Evolutionary conservation across 2,329 filamentous ascomycete species (phyloP).

Genomic region (Colletotrichum camelliae): DNA sequence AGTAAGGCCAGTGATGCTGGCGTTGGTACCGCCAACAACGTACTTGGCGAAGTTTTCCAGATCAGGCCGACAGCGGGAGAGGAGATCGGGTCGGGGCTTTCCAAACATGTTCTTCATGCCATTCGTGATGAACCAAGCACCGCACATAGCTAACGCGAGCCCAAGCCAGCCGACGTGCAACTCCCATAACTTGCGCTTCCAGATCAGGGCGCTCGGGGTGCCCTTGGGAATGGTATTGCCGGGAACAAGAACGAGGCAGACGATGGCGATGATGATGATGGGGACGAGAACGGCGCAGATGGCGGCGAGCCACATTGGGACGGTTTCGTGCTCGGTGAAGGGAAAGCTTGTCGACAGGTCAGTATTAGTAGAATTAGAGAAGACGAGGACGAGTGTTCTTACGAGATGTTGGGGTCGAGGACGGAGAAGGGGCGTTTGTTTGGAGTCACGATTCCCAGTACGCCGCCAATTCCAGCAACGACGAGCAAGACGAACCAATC

Average conservation of each 20-base stretch:
- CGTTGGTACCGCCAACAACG: slow-evolving; percentile 60
- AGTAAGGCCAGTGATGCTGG: slow-evolving; percentile 9
- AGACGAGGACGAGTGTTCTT: slow-evolving; percentile 29
- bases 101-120: slow-evolving; percentile 82
- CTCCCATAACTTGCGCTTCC: slow-evolving; percentile 89
- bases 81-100: slow-evolving; percentile 79
- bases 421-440: slow-evolving; percentile 76
- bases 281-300: slow-evolving; percentile 70
- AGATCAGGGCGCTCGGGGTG: slow-evolving; percentile 69
- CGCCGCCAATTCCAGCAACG: slow-evolving; percentile 61
- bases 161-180: slow-evolving; percentile 87
- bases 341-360: slow-evolving; percentile 63
- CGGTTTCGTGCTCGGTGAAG: slow-evolving; percentile 71
- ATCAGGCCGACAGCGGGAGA: slow-evolving; percentile 81
- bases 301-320: slow-evolving; percentile 69
- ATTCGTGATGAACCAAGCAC: slow-evolving; percentile 81
- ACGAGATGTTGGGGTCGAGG: slow-evolving; percentile 76
- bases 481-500: slow-evolving; percentile 75
- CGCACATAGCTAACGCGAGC: slow-evolving; percentile 73
- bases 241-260: slow-evolving; percentile 75
- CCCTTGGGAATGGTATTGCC: slow-evolving; percentile 69
- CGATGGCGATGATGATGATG: slow-evolving; percentile 68
- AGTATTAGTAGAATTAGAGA: not conserved
- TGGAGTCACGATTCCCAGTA: slow-evolving; percentile 65
- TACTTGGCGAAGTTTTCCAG: slow-evolving; percentile 64